A percentile compares a stretch with the other conserved stretches of the same genome.
Evolutionary conservation across 139 green algal species (phyloP).

Genomic region (Haematococcus sp.): DNA sequence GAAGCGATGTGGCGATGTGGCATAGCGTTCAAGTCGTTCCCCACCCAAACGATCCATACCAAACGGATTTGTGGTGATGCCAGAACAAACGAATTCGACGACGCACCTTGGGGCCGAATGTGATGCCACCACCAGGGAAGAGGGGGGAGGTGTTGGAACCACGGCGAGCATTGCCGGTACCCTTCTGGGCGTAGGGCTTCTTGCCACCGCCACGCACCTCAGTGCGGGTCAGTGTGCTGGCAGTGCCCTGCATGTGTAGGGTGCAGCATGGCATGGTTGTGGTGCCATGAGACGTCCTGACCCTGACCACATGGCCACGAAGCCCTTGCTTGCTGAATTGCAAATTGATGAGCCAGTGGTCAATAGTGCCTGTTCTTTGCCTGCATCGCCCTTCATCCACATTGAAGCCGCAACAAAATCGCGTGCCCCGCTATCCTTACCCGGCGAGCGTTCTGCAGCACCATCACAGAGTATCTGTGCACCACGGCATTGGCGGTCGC

Average conservation of each 20-base stretch:
- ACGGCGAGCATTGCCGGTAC: conserved; percentile 87
- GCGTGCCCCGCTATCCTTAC: conserved; percentile 38
- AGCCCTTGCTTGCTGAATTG: background rate
- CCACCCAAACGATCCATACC: background rate
- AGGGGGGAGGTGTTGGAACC: conserved; percentile 84
- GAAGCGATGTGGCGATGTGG: background rate
- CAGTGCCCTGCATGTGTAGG: conserved; percentile 72
- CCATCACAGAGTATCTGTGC: conserved; percentile 86
- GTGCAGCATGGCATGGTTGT: background rate
- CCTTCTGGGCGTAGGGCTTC: conserved; percentile 98
- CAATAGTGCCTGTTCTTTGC: background rate
- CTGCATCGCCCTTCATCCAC: background rate
- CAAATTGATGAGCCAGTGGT: background rate
- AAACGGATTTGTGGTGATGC: background rate
- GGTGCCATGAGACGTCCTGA: conserved; percentile 3
- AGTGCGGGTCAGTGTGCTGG: conserved; percentile 84
- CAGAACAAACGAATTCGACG: background rate
- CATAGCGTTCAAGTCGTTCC: background rate
- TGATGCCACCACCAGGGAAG: conserved; percentile 89
- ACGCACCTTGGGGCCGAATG: conserved; percentile 93
- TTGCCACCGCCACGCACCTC: conserved; percentile 94
- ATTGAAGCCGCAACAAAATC: background rate
- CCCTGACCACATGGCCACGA: background rate
- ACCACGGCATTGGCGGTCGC: conserved; percentile 85
- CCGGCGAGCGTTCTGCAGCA: conserved; percentile 75